Evolutionary conservation across 352 stramenopile species (phyloP).

Genomic region (Globisporangium apiculatum): DNA sequence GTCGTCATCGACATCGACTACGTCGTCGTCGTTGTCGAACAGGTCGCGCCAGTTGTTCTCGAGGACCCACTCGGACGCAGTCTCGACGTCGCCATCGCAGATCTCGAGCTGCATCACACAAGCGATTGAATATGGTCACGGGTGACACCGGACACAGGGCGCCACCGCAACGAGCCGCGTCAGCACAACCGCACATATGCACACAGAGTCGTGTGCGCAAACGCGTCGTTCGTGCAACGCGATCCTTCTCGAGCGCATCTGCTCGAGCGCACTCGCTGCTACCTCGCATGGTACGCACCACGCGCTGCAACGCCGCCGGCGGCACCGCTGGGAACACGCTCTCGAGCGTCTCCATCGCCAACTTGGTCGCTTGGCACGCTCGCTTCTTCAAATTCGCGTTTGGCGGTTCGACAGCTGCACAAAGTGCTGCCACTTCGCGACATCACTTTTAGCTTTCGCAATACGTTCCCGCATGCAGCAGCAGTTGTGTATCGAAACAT

Average conservation of each 20-base stretch:
- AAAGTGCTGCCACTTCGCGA: no score
- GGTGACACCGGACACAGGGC: background rate
- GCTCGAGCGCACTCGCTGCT: no score
- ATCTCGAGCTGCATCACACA: constrained; percentile 31
- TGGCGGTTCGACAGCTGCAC: no score
- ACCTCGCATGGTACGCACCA: constrained; percentile 20
- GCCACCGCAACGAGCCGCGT: background rate
- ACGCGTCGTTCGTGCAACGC: no score
- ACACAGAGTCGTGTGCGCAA: background rate
- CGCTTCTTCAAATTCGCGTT: no score
- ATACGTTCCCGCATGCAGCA: no score
- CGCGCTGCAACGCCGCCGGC: constrained; percentile 21
- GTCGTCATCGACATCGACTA: background rate
- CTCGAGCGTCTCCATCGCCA: background rate
- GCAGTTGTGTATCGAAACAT: no score
- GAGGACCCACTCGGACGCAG: constrained; percentile 47
- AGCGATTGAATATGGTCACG: background rate
- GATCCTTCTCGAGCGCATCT: no score
- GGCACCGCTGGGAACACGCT: constrained; percentile 35
- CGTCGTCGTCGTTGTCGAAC: constrained; percentile 10
- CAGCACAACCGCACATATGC: background rate
- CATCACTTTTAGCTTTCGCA: no score
- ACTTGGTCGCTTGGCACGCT: background rate
- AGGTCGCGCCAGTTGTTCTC: constrained; percentile 58
- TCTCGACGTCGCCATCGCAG: constrained; percentile 40